These are phyloP conservation scores for Colletotrichum theobromicola DNA, from an alignment of 2,329 filamentous ascomycete species.

Conservation along the genomic window DNA sequence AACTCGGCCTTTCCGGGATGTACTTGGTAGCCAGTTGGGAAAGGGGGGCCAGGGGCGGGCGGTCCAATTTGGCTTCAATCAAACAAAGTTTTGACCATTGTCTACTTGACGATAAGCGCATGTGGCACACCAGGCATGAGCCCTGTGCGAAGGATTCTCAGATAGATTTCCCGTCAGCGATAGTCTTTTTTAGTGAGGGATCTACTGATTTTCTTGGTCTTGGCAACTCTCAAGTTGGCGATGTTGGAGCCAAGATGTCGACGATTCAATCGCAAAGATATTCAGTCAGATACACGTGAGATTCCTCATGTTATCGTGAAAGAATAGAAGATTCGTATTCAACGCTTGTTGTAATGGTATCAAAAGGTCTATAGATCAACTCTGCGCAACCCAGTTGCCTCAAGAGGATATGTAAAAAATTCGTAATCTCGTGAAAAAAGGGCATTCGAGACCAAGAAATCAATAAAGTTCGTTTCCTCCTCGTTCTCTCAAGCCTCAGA, in stretches of 20 bases:
- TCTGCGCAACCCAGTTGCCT: neutral
- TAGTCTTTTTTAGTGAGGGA: neutral
- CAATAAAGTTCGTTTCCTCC: neutral
- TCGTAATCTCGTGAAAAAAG: neutral
- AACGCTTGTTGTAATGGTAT: neutral
- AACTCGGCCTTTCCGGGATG: neutral
- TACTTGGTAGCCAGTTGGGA: neutral
- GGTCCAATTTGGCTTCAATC: neutral
- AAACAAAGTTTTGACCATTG: neutral
- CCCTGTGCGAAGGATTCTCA: neutral
- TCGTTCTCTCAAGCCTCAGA: neutral
- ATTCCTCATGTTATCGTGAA: neutral
- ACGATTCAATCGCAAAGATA: neutral
- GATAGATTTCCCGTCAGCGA: neutral
- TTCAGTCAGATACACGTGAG: neutral
- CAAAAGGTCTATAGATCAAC: neutral
- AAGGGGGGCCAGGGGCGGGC: neutral
- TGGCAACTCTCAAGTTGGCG: neutral
- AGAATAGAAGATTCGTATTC: neutral
- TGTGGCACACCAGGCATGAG: neutral
- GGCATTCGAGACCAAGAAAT: neutral
- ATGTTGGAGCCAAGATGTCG: neutral
- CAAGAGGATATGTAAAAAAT: neutral
- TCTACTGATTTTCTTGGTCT: neutral
- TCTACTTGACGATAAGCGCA: neutral